Base-by-base conservation (phyloP, 306 rosid genomes). In the Datisca glomerata region DNA sequence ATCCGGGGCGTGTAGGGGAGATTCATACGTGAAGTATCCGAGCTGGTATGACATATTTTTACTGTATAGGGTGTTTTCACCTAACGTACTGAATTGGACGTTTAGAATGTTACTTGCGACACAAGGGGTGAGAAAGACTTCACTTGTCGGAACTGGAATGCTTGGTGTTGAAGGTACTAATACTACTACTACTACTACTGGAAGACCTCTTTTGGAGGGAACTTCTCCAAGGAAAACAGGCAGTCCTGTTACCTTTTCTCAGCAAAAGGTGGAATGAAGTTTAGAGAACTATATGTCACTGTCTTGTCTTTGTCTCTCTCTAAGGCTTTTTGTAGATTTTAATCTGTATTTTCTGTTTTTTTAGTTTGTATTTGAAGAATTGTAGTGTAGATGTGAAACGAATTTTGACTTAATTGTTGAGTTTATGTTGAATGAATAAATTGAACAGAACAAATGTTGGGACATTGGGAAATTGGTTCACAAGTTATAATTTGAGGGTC, bases 21-120 rank as follows among this genome's bases (percentile, higher is more conserved):
- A 73, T 34, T 31, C 68, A 12, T 73, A 81, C 28, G 81, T 81
- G 24, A 78, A 81, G 64, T 76, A 39, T 57, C 94, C 96, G 1
- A 75, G 79, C 47, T 86, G 96, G 94, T 72, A 86, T 36, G 85
- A 86, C 47, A 49, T 86, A 33, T 79, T 86, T 53, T 21, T 82
- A 11, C 72, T 73, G 1, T 73, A 64, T 65, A 64, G 87, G 72
- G 71, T 71, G 31, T 86, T 81, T 57, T 70, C 79, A 18, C 94
- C 96, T 0, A 70, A 57, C 7, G 56, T 81, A 51, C 94, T 86
- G 1, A 61, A 58, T 21, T 86, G 92, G 92, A 71, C 80, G 12
- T 72, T 81, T 52, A 61, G 71, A 18, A 23, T 73, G 8, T 72
- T 81, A 29, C 77, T 86, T 25, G 53, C 86, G 0, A 55, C 84